Evolutionary conservation across 805 yeast species (phyloP), one percentile per base, ranked within the genome.

Genomic region (Candida coleopterorum): DNA sequence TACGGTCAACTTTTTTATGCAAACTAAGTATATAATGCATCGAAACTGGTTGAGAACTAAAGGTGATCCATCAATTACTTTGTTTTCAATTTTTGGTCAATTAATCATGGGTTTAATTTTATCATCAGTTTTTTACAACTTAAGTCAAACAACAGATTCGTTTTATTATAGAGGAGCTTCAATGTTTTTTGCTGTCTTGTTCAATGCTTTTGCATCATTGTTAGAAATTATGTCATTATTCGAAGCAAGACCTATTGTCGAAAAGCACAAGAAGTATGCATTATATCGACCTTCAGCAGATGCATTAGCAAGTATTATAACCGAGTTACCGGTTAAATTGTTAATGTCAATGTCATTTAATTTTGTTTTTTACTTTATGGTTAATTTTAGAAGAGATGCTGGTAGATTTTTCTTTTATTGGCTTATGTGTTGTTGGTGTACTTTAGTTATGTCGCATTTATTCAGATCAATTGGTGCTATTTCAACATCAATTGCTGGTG

Each of bases 231-330:
- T 79, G 49, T 56, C 72, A 8, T 60, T 79, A 38, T 80, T 76
- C 48, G 74, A 75, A 41, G 74, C 73, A 39, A 75, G 83, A 60
- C 77, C 81, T 20, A 76, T 85, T 43, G 70, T 81, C 18, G 74
- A 73, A 47, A 84, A 85, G 50, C 94, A 85, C 53, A 78, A 79
- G 49, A 70, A 72, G 33, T 85, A 80, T 47, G 78, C 86, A 0
- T 70, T 84, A 40, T 85, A 81, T 53, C 77, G 79, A 40, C 88
- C 89, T 3, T 71, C 86, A 10, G 78, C 85, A 3, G 90, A 83
- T 50, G 83, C 86, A 1, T 46, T 84, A 4, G 80, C 86, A 0
- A 64, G 77, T 4, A 64, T 78, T 31, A 41, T 81, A 4, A 70
- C 85, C 3, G 81, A 77, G 34, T 55, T 84, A 41, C 89, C 90